A percentile compares a stretch with the other conserved stretches of the same genome.
These are phyloP conservation scores for Malassezia globosa DNA, from an alignment of 1,284 basidiomycete genomes.

Conservation along the genomic window DNA sequence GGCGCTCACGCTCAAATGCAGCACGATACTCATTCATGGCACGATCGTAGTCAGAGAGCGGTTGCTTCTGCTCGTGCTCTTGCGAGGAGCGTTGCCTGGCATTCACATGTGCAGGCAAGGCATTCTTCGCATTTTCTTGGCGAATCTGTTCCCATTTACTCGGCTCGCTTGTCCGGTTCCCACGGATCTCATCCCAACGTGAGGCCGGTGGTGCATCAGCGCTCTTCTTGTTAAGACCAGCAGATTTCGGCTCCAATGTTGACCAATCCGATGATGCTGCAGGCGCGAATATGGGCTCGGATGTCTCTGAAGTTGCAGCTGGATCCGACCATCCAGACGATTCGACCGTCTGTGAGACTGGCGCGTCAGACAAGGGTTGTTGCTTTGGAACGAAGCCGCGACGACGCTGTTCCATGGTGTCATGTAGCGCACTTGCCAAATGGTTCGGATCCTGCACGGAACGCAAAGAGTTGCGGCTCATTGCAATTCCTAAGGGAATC, in stretches of 20 bases:
- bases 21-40: constrained; percentile 11
- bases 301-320: neutral
- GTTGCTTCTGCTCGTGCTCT: neutral
- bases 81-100: neutral
- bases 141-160: constrained; percentile 17
- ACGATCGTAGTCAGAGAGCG: constrained; percentile 4
- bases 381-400: neutral
- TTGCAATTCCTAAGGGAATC: constrained; percentile 10
- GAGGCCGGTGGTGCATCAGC: neutral
- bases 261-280: constrained; percentile 12
- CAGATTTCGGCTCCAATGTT: neutral
- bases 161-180: constrained; percentile 4
- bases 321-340: neutral
- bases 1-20: constrained; percentile 14
- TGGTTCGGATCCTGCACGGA: constrained; percentile 14
- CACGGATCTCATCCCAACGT: constrained; percentile 16
- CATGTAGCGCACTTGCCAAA: constrained; percentile 8
- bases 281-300: neutral
- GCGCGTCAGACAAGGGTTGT: neutral
- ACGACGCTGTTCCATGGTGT: constrained; percentile 12
- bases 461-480: constrained; percentile 11
- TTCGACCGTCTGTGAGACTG: neutral
- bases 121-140: constrained; percentile 2
- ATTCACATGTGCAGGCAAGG: neutral
- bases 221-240: too few relatives aligned